Conservation (phyloP, 768 basidiomycete species). For the Boletus insuetus region DNA sequence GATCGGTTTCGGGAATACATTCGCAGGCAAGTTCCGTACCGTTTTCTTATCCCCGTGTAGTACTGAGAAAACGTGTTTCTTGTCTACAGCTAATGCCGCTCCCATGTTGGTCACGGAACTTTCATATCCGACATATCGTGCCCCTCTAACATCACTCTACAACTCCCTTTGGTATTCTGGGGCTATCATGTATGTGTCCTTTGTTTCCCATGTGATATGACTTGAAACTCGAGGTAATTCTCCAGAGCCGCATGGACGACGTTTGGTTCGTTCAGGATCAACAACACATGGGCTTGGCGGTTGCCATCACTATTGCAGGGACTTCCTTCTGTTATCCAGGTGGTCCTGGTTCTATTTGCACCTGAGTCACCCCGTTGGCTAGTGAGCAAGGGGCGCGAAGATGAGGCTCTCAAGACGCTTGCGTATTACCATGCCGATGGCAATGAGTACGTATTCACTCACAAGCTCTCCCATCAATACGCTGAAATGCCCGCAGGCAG, state of each 20-base stretch:
- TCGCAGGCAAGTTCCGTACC: conserved; percentile 45
- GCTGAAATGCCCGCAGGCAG: conserved; percentile 31
- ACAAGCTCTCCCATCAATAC: background rate
- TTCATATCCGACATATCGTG: conserved; percentile 82
- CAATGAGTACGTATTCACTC: conserved; percentile 43
- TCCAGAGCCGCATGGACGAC: conserved; percentile 64
- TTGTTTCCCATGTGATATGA: background rate
- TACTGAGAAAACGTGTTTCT: background rate
- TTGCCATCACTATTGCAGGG: conserved; percentile 73
- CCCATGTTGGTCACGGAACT: conserved; percentile 84
- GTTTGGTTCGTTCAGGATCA: conserved; percentile 73
- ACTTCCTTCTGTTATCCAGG: conserved; percentile 65
- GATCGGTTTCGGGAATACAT: conserved; percentile 75
- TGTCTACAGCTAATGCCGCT: conserved; percentile 57
- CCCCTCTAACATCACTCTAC: conserved; percentile 72
- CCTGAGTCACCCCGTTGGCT: conserved; percentile 88
- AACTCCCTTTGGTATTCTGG: conserved; percentile 89
- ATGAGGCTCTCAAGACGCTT: conserved; percentile 62
- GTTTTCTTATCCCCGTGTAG: no score
- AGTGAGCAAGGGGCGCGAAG: conserved; percentile 68
- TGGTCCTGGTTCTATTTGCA: conserved; percentile 60
- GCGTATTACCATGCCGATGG: conserved; percentile 84
- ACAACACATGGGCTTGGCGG: conserved; percentile 77
- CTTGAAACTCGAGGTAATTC: background rate
- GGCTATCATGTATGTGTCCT: conserved; percentile 57